phyloP scores from a whole-genome alignment of 169 alveolate species.

The Plasmodium gonderi region DNA sequence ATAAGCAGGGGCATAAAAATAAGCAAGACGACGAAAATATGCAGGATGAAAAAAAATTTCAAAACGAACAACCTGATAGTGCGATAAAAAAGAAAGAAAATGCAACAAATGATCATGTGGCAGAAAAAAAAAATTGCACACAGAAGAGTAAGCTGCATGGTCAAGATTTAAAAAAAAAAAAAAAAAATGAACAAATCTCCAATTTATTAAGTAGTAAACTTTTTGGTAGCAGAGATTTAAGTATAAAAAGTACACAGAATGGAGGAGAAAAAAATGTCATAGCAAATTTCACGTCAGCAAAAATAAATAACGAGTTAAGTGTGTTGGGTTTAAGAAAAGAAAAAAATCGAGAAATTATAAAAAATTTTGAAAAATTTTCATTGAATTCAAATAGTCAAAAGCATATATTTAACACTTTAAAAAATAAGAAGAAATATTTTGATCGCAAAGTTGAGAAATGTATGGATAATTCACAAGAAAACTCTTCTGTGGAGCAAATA shows the following conservation, averaged over 20 bases:
- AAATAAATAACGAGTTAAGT: constrained; percentile 41
- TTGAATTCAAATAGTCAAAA: constrained; percentile 1
- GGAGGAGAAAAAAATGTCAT: background rate
- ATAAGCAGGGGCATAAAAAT: background rate
- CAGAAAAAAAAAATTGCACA: constrained; percentile 3
- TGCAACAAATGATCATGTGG: background rate
- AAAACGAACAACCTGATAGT: background rate
- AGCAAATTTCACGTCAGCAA: background rate
- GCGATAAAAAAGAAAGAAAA: constrained; percentile 2
- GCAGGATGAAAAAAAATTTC: background rate
- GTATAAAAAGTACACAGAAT: background rate
- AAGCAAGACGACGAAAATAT: background rate
- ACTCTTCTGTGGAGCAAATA: constrained; percentile 16
- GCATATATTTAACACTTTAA: background rate
- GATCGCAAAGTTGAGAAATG: background rate
- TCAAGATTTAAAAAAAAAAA: background rate
- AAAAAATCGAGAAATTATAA: constrained; percentile 48
- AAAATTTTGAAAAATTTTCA: constrained; percentile 34
- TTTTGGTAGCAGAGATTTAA: background rate
- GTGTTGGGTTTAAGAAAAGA: constrained; percentile 2
- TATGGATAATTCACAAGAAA: background rate
- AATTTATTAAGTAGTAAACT: background rate
- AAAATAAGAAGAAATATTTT: constrained; percentile 5
- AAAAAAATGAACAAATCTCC: background rate
- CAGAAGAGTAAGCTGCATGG: background rate